A percentile compares a stretch with the other conserved stretches of the same genome.
phyloP scores from a whole-genome alignment of 176 grass and related monocot genomes.

The Bolboschoenus planiculmis region DNA sequence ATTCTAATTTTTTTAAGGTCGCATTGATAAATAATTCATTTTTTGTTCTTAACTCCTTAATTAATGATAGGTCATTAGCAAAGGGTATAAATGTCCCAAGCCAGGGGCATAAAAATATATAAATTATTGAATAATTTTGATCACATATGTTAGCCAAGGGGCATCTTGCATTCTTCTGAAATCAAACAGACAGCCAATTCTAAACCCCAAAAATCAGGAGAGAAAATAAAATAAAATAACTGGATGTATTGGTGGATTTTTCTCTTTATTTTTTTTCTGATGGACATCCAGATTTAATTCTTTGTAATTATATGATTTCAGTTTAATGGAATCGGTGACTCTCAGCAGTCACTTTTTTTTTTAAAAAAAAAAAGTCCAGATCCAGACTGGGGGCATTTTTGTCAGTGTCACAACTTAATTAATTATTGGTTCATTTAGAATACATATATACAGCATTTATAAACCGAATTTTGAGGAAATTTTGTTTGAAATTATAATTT shows the following conservation, averaged over 20 bases:
- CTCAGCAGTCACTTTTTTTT: too few species aligned
- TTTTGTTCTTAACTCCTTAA: background rate
- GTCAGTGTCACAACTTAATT: background rate
- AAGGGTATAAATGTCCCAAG: background rate
- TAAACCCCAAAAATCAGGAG: background rate
- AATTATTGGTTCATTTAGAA: background rate
- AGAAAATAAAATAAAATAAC: background rate
- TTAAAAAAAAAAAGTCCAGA: too few species aligned
- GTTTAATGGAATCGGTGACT: too few species aligned
- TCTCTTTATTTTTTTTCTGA: background rate
- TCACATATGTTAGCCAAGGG: background rate
- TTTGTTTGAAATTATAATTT: background rate
- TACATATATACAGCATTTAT: background rate
- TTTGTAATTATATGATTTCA: too few species aligned
- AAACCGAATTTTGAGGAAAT: background rate
- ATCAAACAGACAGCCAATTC: background rate
- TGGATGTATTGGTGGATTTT: background rate
- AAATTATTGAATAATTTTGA: background rate
- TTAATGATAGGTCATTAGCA: background rate
- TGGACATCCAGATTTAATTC: too few species aligned
- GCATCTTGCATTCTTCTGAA: background rate
- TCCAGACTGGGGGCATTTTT: background rate
- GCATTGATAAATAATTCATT: background rate
- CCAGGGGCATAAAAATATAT: background rate
- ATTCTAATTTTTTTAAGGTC: background rate